Evolutionary conservation across 768 basidiomycete genomes (phyloP), one percentile per base, ranked within the genome.

Genomic region (Pulveroboletus sp.): DNA sequence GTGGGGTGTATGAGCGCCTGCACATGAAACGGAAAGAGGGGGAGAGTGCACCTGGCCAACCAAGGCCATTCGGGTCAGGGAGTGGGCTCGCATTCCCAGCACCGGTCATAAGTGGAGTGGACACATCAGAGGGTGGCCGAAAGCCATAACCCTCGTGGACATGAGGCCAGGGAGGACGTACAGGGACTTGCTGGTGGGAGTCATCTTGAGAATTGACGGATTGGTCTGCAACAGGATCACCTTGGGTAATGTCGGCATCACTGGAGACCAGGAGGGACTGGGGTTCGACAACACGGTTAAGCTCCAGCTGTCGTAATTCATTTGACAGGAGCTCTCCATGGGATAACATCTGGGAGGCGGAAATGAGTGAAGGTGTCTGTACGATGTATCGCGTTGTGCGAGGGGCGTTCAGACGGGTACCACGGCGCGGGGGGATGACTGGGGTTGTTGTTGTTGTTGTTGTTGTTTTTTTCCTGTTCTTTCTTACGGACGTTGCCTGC

Each of bases 141-240:
- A 92, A 92, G 47, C 90, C 91, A 68, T 90, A 91, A 46, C 87
- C 90, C 46, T 93, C 91, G 47, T 77, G 76, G 18, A 77, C 69
- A 50, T 72, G 73, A 47, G 78, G 64, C 55, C 51, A 54, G 54
- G 43, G 49, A 47, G 50, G 47, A 53, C 57, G 63, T 49, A 49
- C 53, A 39, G 57, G 30, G 21, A 10, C 54, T 46, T 54, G 53
- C 33, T 49, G 55, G 24, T 56, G 49, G 10, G 53, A 57, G 45
- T 63, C 41, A 41, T 42, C 41, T n/a, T 45, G 44, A 31, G 45
- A 37, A 32, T 26, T 30, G 47, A n/a, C 40, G 13, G 46, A 14
- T 13, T 54, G 39, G 13, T 30, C 33, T 6, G 47, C 28, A 14
- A 42, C 57, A 24, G 38, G 21, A 9, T 58, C 51, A 37, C 32